Evolutionary conservation across 768 basidiomycete species (phyloP).

Genomic region (Sporobolomyces roseus): DNA sequence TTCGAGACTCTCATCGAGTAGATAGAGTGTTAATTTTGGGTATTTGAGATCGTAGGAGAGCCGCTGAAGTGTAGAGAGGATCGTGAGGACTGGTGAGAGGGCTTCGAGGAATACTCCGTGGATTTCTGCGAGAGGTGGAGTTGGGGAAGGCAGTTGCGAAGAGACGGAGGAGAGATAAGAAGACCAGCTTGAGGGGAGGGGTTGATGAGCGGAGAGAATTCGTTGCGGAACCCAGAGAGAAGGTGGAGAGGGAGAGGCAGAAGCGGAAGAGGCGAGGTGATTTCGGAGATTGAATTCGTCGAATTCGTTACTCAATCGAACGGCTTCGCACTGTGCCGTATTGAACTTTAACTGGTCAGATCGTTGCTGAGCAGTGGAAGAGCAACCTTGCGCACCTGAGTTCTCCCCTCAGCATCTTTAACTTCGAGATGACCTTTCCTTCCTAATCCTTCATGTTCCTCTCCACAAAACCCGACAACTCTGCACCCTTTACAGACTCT

Average conservation of each 20-base stretch:
- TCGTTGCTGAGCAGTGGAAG: not conserved
- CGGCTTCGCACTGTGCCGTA: constrained; percentile 14
- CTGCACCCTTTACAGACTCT: constrained; percentile 11
- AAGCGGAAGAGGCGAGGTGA: constrained; percentile 8
- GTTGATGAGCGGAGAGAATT: not conserved
- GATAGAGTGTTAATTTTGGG: constrained; percentile 8
- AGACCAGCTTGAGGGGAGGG: constrained; percentile 15
- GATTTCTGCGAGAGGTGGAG: constrained; percentile 20
- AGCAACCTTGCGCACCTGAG: constrained; percentile 13
- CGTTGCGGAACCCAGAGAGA: constrained; percentile 21
- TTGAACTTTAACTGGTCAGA: no score
- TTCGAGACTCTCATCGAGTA: constrained; percentile 16
- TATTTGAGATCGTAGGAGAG: not conserved
- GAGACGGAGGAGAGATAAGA: constrained; percentile 11
- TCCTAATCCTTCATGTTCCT: constrained; percentile 5
- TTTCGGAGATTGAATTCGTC: constrained; percentile 23
- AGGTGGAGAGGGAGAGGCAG: not conserved
- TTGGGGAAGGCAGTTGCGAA: not conserved
- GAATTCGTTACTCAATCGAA: constrained; percentile 24
- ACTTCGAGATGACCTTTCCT: not conserved
- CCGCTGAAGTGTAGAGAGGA: constrained; percentile 13
- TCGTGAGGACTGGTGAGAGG: constrained; percentile 28
- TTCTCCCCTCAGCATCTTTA: constrained; percentile 8
- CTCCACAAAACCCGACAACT: constrained; percentile 12
- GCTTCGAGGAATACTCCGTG: constrained; percentile 20